Percentiles rank a stretch among this genome's conserved stretches.
phyloP scores from a whole-genome alignment of 1,284 basidiomycete genomes.

The Spongispora temasekensis region DNA sequence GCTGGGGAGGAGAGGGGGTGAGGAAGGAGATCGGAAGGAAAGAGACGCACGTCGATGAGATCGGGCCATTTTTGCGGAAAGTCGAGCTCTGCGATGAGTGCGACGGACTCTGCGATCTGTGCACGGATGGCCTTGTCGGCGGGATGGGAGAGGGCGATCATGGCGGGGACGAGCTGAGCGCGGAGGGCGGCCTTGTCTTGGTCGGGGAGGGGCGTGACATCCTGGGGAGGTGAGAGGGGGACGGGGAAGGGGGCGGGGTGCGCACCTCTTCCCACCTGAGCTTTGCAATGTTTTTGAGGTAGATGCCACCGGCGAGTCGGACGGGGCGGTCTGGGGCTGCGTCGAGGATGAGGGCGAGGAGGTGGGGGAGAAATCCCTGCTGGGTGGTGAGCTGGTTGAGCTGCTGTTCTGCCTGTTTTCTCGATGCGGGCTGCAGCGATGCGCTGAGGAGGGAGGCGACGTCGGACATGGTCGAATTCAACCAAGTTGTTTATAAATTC shows the following conservation, averaged over 20 bases:
- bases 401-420: conserved; percentile 81
- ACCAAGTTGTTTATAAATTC: too few relatives aligned
- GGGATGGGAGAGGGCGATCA: conserved; percentile 73
- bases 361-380: conserved; percentile 74
- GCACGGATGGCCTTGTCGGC: conserved; percentile 70
- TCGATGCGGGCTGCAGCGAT: conserved; percentile 70
- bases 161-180: conserved; percentile 75
- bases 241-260: conserved; percentile 9
- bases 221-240: conserved; percentile 39
- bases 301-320: conserved; percentile 81
- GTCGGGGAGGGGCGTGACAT: conserved; percentile 61
- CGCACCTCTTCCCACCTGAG: conserved; percentile 84
- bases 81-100: conserved; percentile 84
- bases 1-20: conserved; percentile 46
- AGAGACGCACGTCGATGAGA: conserved; percentile 74
- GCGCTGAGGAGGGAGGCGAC: conserved; percentile 67
- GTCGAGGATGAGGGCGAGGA: conserved; percentile 75
- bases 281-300: conserved; percentile 88
- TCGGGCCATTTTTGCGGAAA: conserved; percentile 86
- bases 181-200: conserved; percentile 71
- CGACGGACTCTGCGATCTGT: conserved; percentile 88
- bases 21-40: conserved; percentile 6
- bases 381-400: conserved; percentile 69
- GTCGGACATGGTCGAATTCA: conserved; percentile 65
- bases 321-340: conserved; percentile 66